A percentile compares a stretch with the other conserved stretches of the same genome.
phyloP scores from a whole-genome alignment of 2,329 filamentous ascomycete genomes.

The Fragosphaeria purpurea region DNA sequence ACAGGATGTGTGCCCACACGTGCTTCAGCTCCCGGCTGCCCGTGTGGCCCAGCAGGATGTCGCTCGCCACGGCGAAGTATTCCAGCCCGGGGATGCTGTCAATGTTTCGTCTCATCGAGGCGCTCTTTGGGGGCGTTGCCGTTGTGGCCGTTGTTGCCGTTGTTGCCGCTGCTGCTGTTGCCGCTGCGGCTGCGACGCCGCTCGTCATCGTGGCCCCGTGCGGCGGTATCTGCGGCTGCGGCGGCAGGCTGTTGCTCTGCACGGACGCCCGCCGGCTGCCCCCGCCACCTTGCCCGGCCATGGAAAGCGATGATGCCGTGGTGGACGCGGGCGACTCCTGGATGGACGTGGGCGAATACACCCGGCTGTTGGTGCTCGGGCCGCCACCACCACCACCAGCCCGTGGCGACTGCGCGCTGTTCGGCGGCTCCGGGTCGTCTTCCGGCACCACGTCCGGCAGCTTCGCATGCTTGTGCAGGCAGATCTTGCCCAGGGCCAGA shows the following conservation, averaged over 20 bases:
- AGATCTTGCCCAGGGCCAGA: slow-evolving; percentile 79
- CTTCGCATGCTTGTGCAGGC: slow-evolving; percentile 38
- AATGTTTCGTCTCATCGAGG: slow-evolving; percentile 47
- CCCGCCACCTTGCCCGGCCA: background rate
- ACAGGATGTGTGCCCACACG: slow-evolving; percentile 75
- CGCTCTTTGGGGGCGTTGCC: background rate
- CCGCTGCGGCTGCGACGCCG: background rate
- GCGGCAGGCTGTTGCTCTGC: slow-evolving; percentile 23
- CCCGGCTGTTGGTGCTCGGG: slow-evolving; percentile 14
- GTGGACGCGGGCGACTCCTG: slow-evolving; percentile 45
- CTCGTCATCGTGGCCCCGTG: background rate
- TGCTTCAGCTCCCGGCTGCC: slow-evolving; percentile 73
- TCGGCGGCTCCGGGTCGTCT: slow-evolving; percentile 19
- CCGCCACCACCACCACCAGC: background rate
- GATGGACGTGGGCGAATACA: slow-evolving; percentile 39
- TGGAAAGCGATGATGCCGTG: slow-evolving; percentile 5
- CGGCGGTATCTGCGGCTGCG: background rate
- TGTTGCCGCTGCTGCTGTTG: slow-evolving; percentile 6
- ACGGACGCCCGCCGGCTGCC: slow-evolving; percentile 42
- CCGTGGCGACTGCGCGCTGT: slow-evolving; percentile 26
- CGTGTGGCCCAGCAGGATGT: slow-evolving; percentile 73
- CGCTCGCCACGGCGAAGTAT: slow-evolving; percentile 78
- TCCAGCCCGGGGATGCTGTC: slow-evolving; percentile 82
- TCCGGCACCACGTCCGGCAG: slow-evolving; percentile 51
- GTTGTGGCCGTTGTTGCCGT: background rate